Base-by-base conservation (phyloP, 495 filamentous ascomycete species). In the Letharia lupina region DNA sequence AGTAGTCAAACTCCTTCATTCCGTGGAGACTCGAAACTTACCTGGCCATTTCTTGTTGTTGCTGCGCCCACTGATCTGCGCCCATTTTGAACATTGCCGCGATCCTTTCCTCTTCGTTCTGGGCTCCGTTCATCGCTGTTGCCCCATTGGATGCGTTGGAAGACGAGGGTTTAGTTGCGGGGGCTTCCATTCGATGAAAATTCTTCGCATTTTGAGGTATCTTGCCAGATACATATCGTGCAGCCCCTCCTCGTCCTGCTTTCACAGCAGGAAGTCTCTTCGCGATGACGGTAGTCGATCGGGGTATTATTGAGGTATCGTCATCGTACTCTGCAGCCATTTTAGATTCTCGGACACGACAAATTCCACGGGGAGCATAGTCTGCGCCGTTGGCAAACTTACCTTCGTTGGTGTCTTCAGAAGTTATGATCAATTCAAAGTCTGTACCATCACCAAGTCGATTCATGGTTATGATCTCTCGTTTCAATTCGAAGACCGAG, bases 401-500 rank as follows among this genome's bases (percentile, higher is more conserved):
- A 97, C 93, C 91, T 83, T 96, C 93, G 75, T 87, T 89, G 68
- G 86, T 86, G 76, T 98, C 93, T 72, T 96, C 90, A 66, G 89
- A 87, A 76, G 89, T 94, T 69, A 99, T 94, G 58, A 91, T 85
- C 60, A 99, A 82, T 76, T 99, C 94, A 74, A 99, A 97, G 72
- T 99, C 94, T 64, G 90, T 91, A 65, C 95, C 95, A 81, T 98
- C 92, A 69, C 94, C 95, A 87, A 98, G 82, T 68, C 89, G 90
- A 80, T 89, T 93, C 78, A 90, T 87, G 71, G 85, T 83, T 78
- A 99, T 99, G 74, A 99, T 99, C 77, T 96, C 93, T 78, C 93
- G 86, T 78, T 99, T 99, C 73, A 98, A 78, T 76, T 98, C 94
- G 79, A 97, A 99, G 71, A 98, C 94, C 64, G 94, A 96, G 68